These are phyloP conservation scores for Tephrocybe sp. DNA, from an alignment of 768 basidiomycete genomes.

Conservation along the genomic window DNA sequence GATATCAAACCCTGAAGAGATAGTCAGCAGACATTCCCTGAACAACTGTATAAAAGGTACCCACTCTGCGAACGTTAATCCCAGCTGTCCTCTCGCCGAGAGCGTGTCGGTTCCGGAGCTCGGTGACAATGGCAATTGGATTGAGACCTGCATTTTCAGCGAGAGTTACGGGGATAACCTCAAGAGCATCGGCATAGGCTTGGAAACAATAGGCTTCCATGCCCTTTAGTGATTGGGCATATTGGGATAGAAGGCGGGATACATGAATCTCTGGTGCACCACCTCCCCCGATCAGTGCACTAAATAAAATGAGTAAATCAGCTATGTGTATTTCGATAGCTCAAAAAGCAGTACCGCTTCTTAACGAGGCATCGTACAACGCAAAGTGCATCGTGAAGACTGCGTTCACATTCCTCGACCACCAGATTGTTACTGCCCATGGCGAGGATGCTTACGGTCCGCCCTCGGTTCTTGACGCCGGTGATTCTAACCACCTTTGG, in stretches of 20 bases:
- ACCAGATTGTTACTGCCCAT: conserved; percentile 93
- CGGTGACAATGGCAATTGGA: conserved; percentile 97
- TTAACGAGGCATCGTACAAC: conserved; percentile 98
- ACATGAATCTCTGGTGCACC: conserved; percentile 98
- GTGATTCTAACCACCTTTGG: conserved; percentile 93
- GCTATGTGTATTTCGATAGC: conserved; percentile 20
- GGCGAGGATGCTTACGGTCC: conserved; percentile 93
- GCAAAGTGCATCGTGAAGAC: conserved; percentile 97
- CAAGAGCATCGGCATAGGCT: conserved; percentile 95
- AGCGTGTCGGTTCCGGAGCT: conserved; percentile 94
- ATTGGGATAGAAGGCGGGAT: conserved; percentile 85
- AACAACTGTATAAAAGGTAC: conserved; percentile 17
- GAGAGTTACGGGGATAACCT: conserved; percentile 95
- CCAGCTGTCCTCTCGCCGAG: conserved; percentile 93
- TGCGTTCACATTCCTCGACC: conserved; percentile 95
- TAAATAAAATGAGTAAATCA: conserved; percentile 8
- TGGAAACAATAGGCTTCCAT: conserved; percentile 99
- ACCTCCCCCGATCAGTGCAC: conserved; percentile 93
- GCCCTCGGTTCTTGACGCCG: conserved; percentile 91
- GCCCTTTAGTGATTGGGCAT: conserved; percentile 90
- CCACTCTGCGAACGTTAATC: conserved; percentile 95
- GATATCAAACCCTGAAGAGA: conserved; percentile 81
- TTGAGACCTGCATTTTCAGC: conserved; percentile 99
- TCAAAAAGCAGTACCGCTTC: conserved; percentile 66
- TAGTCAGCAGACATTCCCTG: neutral